phyloP scores from a whole-genome alignment of 2,329 filamentous ascomycete genomes.

The Aspergillus pseudoviridinutans region DNA sequence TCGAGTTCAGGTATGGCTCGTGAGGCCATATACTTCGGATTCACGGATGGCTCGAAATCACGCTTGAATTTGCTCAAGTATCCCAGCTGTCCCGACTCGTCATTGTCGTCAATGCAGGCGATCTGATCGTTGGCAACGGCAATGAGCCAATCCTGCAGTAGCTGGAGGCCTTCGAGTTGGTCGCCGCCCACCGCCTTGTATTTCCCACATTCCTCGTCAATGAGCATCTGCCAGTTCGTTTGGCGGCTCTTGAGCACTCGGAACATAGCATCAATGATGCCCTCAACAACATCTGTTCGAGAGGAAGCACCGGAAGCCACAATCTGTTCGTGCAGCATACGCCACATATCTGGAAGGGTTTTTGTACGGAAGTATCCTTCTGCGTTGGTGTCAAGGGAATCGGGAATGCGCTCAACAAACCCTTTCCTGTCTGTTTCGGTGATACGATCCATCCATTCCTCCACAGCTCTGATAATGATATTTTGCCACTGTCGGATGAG shows the following conservation, averaged over 20 bases:
- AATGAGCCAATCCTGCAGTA: conserved; percentile 82
- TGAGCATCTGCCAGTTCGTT: conserved; percentile 78
- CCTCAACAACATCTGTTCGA: conserved; percentile 85
- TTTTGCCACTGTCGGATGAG: conserved; percentile 90
- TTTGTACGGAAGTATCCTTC: conserved; percentile 90
- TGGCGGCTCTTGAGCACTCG: conserved; percentile 77
- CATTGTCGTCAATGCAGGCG: conserved; percentile 87
- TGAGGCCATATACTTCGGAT: conserved; percentile 70
- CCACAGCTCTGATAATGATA: conserved; percentile 90
- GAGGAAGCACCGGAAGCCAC: conserved; percentile 79
- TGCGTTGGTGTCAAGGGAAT: conserved; percentile 80
- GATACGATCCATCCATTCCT: conserved; percentile 97
- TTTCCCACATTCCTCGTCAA: conserved; percentile 76
- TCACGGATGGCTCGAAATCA: conserved; percentile 77
- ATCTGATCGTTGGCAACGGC: conserved; percentile 98
- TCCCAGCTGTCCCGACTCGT: conserved; percentile 69
- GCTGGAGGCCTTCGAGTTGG: conserved; percentile 65
- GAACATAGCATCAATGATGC: conserved; percentile 95
- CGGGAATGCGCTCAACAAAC: conserved; percentile 72
- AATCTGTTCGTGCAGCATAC: conserved; percentile 92
- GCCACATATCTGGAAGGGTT: conserved; percentile 91
- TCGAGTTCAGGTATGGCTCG: conserved; percentile 70
- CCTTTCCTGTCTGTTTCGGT: conserved; percentile 75
- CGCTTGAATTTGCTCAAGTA: conserved; percentile 84
- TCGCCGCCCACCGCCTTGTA: conserved; percentile 56